phyloP scores from a whole-genome alignment of 495 filamentous ascomycete genomes.

The Aspergillus bridgeri region DNA sequence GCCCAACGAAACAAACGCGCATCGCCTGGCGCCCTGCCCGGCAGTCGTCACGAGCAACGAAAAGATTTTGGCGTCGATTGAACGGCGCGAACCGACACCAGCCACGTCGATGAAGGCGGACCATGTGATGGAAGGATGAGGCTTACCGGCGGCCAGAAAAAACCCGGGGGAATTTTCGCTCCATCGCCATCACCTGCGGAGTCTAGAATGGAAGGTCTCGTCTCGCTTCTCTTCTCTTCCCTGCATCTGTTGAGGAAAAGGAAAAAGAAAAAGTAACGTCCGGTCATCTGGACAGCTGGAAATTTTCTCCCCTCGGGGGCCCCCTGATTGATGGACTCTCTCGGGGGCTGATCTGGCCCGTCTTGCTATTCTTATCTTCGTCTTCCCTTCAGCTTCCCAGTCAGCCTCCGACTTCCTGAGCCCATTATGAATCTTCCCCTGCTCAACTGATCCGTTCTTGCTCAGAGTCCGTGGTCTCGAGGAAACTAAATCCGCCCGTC shows the following conservation, averaged over 20 bases:
- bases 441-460: no score
- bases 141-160: neutral
- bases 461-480: neutral
- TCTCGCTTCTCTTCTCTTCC: neutral
- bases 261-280: neutral
- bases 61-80: neutral
- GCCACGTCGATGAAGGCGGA: conserved; percentile 20
- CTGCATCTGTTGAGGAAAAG: neutral
- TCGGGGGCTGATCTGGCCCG: neutral
- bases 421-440: no score
- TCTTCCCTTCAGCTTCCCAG: neutral
- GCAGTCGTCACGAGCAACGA: conserved; percentile 18
- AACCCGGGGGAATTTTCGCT: no score
- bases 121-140: conserved; percentile 20
- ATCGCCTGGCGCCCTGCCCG: conserved; percentile 6
- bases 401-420: no score
- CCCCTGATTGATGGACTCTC: neutral
- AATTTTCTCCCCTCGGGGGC: neutral
- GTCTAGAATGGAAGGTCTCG: neutral
- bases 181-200: neutral
- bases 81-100: conserved; percentile 20
- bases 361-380: conserved; percentile 5
- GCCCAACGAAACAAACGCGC: conserved; percentile 7
- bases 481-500: conserved; percentile 8
- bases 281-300: conserved; percentile 8